Base-by-base conservation (phyloP, 2,329 filamentous ascomycete genomes). In the Arthrobotrys musiformis region DNA sequence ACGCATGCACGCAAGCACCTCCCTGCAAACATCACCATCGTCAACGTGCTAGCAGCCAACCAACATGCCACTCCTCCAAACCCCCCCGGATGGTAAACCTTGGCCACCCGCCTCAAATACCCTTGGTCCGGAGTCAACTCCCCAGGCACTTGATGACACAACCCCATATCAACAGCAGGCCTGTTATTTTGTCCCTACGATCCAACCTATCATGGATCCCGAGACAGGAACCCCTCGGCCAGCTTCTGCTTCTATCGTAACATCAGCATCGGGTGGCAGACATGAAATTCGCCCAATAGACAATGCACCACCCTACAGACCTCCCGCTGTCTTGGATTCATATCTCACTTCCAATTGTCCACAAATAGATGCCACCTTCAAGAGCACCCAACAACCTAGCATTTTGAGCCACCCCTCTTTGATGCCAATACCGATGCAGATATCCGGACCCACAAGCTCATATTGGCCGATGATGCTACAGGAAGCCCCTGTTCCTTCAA, bases 51-150 rank as follows among this genome's bases (percentile, higher is more conserved):
- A n/a, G 15, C 19, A 35, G 2, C n/a, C 50, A 22, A 35, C n/a
- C 44, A 15, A 48, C 8, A 58, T 58, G 54, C 54, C 54, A n/a
- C 54, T 58, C 22, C 54, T 58, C 13, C 33, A 58, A 28, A 3
- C 54, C 26, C n/a, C 33, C 6, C 19, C 22, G 7, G 54, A 40
- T 2, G 17, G 17, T 7, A 28, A 40, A 17, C 11, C 8, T 13
- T 58, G 54, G 54, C 33, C 30, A 26, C 4, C 54, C 19, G 5
- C 54, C 1, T 40, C 26, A 9, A 13, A 17, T 13, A 19, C 19
- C 33, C 30, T 4, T 11, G 40, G 6, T 42, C n/a, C 40, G 7
- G 54, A 58, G 15, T 33, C 37, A 7, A 6, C n/a, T 24, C 17
- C 24, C 11, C 54, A n/a, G 4, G 13, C 15, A n/a, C 17, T 40